Base-by-base conservation (phyloP, 2,329 filamentous ascomycete species). In the Aspergillus latus region DNA sequence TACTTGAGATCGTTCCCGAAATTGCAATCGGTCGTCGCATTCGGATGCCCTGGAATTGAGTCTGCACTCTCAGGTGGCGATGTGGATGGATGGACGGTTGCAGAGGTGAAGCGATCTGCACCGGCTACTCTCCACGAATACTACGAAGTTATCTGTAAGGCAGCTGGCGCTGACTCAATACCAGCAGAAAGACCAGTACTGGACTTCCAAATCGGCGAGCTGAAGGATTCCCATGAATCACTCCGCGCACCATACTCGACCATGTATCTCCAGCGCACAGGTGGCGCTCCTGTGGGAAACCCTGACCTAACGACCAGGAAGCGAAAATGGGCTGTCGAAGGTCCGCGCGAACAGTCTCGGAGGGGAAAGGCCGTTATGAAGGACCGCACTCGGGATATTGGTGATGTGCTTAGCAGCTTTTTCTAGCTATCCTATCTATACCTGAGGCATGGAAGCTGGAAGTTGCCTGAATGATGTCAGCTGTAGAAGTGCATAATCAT, bases 1-100 rank as follows among this genome's bases (percentile, higher is more conserved):
- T 73, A 72, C 56, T 58, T 78, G 11, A 58, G 62, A 15, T 47
- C 49, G 2, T 69, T 79, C 37, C 74, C 74, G 2, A 65, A 67
- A 7, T 55, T 79, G 26, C 66, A 65, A n/a, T 48, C 68, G 11
- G 58, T 78, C 16, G 58, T 77, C 13, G 57, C 71, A 3, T 66
- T 66, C 10, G 64, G 66, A 34, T 77, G 74, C 51, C 62, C 61
- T 2, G 52, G 57, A 5, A 58, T 76, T 52, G 64, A 61, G 36
- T 64, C 51, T 56, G 51, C 56, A 59, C 64, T 56, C 29, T 60
- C 52, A 45, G 45, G 64, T 29, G 16, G 56, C 16, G 56, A 58
- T 21, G 48, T 57, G 9, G 57, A 66, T 49, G 72, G 71, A 7
- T 75, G 73, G 73, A 61, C 64, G 44, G 57, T 58, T 15, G 39